phyloP scores from a whole-genome alignment of 164 flowering plant species.

The Umbellularia californica region DNA sequence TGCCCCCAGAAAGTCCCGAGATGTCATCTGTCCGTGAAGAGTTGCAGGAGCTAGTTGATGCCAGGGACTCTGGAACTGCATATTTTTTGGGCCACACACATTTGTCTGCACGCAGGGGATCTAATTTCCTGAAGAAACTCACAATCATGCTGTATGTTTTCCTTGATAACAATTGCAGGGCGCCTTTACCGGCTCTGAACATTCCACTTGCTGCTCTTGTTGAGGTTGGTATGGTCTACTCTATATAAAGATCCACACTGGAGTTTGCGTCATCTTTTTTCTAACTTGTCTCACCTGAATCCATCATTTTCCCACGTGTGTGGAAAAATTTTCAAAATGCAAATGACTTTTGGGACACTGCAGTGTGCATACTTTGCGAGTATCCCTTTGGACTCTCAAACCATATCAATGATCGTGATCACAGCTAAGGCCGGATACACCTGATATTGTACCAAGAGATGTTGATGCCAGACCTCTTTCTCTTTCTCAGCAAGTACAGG shows the following conservation, averaged over 20 bases:
- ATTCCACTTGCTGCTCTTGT: constrained; percentile 71
- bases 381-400: no score
- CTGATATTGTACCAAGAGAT: no score
- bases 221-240: constrained; percentile 60
- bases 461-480: no score
- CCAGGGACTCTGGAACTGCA: constrained; percentile 55
- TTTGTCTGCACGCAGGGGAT: constrained; percentile 31
- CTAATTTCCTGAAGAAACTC: constrained; percentile 39
- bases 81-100: constrained; percentile 52
- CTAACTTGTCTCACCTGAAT: no score
- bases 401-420: no score
- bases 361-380: no score
- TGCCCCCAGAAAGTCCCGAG: constrained; percentile 41
- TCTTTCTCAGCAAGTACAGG: no score
- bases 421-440: no score
- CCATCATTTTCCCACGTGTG: no score
- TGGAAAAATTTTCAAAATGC: no score
- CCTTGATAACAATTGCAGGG: constrained; percentile 54
- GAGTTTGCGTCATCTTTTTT: not conserved
- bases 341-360: no score
- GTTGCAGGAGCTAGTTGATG: constrained; percentile 52
- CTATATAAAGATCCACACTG: constrained; percentile 21
- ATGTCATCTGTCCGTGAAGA: constrained; percentile 44
- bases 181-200: constrained; percentile 49
- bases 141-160: constrained; percentile 40